Evolutionary conservation across 2,329 filamentous ascomycete species (phyloP).

Genomic region (Fusarium chaquense): DNA sequence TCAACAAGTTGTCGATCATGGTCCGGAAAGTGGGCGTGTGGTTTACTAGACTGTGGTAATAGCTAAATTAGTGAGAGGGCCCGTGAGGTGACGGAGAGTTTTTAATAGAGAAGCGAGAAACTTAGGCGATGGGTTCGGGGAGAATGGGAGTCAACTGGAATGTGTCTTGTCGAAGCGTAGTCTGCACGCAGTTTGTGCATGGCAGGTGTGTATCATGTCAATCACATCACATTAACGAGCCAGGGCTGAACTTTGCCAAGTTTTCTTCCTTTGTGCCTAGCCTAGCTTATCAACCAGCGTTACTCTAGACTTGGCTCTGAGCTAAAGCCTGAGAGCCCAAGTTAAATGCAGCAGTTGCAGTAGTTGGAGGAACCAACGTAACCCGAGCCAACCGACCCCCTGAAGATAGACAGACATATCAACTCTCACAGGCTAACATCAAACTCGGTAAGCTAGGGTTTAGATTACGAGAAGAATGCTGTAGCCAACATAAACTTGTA

Average conservation of each 20-base stretch:
- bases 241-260: constrained; percentile 23
- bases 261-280: background rate
- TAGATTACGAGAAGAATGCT: background rate
- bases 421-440: constrained; percentile 6
- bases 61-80: constrained; percentile 13
- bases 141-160: constrained; percentile 39
- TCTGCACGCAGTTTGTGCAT: constrained; percentile 15
- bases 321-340: background rate
- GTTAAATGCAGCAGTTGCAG: background rate
- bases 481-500: background rate
- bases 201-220: background rate
- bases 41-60: constrained; percentile 8
- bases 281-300: background rate
- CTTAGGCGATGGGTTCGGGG: constrained; percentile 45
- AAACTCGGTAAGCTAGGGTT: constrained; percentile 10
- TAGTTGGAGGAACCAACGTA: background rate
- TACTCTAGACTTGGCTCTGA: background rate
- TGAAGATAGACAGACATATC: background rate
- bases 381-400: constrained; percentile 10
- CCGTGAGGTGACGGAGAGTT: constrained; percentile 23
- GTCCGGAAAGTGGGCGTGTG: constrained; percentile 39
- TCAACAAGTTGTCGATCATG: constrained; percentile 38
- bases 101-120: constrained; percentile 10
- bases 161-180: constrained; percentile 26
- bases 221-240: constrained; percentile 7